These are phyloP conservation scores for Penicillium digitatum DNA, from an alignment of 2,329 filamentous ascomycete species.

Conservation along the genomic window DNA sequence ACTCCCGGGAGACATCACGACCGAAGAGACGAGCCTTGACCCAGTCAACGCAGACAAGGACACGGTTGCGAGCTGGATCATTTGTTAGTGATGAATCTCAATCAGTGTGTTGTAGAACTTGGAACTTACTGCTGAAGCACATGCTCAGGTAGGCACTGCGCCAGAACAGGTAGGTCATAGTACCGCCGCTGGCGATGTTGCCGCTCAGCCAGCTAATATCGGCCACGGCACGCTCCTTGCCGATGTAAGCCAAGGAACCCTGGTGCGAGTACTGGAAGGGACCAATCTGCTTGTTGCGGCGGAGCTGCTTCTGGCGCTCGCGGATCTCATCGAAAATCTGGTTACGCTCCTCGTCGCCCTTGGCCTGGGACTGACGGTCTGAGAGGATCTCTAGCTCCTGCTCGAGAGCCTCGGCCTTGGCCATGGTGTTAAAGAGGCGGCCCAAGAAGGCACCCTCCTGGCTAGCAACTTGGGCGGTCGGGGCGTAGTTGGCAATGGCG, in stretches of 20 bases:
- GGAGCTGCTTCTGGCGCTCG: conserved; percentile 76
- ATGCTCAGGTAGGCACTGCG: conserved; percentile 96
- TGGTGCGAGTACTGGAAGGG: conserved; percentile 99
- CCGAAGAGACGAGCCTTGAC: conserved; percentile 95
- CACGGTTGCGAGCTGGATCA: conserved; percentile 75
- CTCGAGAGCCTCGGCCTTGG: conserved; percentile 84
- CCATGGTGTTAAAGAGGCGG: conserved; percentile 97
- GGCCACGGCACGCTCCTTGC: conserved; percentile 93
- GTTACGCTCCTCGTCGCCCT: conserved; percentile 57
- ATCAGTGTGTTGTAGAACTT: conserved; percentile 11
- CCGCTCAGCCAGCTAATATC: conserved; percentile 97
- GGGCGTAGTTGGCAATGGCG: conserved; percentile 93
- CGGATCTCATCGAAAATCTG: conserved; percentile 71
- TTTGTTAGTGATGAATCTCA: background rate
- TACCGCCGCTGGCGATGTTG: conserved; percentile 89
- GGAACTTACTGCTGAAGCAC: conserved; percentile 97
- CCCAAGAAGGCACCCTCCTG: conserved; percentile 96
- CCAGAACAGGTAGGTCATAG: conserved; percentile 97
- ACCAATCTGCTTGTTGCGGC: conserved; percentile 88
- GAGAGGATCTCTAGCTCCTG: conserved; percentile 67
- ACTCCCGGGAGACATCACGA: conserved; percentile 68
- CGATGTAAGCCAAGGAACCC: conserved; percentile 94
- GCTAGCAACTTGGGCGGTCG: conserved; percentile 91
- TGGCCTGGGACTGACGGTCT: conserved; percentile 62
- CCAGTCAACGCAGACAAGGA: conserved; percentile 92